Percentiles rank a stretch among this genome's conserved stretches.
Conservation (phyloP, 495 filamentous ascomycete genomes). For the Xylaria intraflava region DNA sequence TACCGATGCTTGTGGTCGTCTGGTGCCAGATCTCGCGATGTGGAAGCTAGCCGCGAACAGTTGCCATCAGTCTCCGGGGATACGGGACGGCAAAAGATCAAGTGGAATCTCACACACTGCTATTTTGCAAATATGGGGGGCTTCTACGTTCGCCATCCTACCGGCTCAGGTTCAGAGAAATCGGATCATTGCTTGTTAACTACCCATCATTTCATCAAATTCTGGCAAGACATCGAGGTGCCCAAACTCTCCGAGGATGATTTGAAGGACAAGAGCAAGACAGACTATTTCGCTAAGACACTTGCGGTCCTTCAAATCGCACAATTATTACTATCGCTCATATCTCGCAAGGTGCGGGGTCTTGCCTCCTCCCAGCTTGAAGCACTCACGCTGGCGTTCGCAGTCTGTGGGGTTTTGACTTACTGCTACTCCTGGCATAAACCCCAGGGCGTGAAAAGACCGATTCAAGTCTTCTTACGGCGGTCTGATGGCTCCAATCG, state of each 20-base stretch:
- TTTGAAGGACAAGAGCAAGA: constrained; percentile 35
- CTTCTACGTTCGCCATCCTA: constrained; percentile 16
- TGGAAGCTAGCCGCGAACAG: background rate
- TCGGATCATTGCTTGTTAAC: background rate
- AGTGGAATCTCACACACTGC: constrained; percentile 23
- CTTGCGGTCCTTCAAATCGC: constrained; percentile 23
- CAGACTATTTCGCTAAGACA: constrained; percentile 24
- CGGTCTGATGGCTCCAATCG: background rate
- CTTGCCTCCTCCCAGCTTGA: constrained; percentile 31
- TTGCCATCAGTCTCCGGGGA: too few relatives aligned
- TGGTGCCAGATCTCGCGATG: background rate
- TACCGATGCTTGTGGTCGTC: background rate
- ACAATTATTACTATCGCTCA: constrained; percentile 25
- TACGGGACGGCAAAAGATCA: background rate
- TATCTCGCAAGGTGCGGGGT: constrained; percentile 15
- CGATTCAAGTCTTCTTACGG: constrained; percentile 7
- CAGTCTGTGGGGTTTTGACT: constrained; percentile 21
- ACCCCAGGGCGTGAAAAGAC: constrained; percentile 23
- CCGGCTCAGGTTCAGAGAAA: background rate
- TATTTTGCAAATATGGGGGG: constrained; percentile 39
- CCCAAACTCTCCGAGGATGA: constrained; percentile 16
- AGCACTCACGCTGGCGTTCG: constrained; percentile 23
- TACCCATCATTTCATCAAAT: background rate
- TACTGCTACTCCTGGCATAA: constrained; percentile 24
- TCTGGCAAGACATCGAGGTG: background rate